Evolutionary conservation across 192 early-diverging fungal genomes (phyloP).

Genomic region (Piromyces finnis): DNA sequence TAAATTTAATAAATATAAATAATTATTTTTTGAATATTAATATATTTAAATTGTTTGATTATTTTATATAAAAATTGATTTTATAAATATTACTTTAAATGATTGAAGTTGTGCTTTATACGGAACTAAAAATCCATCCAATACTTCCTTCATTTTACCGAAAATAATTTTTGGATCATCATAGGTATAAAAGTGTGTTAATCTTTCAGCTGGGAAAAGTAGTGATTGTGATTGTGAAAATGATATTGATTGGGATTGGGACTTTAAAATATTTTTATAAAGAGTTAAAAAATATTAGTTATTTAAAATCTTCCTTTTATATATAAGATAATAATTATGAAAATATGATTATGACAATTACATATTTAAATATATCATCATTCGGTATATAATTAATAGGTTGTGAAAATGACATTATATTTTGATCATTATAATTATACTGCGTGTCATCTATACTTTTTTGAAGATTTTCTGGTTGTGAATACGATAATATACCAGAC

Average conservation of each 20-base stretch:
- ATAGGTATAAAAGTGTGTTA: constrained; percentile 20
- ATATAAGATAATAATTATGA: too few relatives aligned
- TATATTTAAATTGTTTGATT: too few relatives aligned
- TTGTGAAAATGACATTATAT: constrained; percentile 23
- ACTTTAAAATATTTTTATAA: too few relatives aligned
- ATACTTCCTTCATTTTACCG: constrained; percentile 8
- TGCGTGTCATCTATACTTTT: constrained; percentile 5
- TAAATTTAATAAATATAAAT: not conserved
- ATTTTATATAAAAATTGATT: not conserved
- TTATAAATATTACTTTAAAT: not conserved
- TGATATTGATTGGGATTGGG: not conserved
- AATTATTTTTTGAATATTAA: too few relatives aligned
- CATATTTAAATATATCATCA: not conserved
- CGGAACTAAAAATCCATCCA: constrained; percentile 12
- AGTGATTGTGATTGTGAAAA: constrained; percentile 4
- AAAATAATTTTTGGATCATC: constrained; percentile 10
- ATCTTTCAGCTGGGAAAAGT: constrained; percentile 12
- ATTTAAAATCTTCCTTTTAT: too few relatives aligned
- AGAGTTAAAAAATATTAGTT: too few relatives aligned
- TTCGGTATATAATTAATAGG: constrained; percentile 3
- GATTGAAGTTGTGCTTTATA: not conserved
- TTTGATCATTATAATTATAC: constrained; percentile 2
- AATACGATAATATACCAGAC: constrained; percentile 17
- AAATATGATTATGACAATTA: not conserved
- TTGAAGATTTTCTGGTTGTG: constrained; percentile 22